These are phyloP conservation scores for Arthrobotrys sphaeroides DNA, from an alignment of 2,329 filamentous ascomycete genomes.

Conservation along the genomic window DNA sequence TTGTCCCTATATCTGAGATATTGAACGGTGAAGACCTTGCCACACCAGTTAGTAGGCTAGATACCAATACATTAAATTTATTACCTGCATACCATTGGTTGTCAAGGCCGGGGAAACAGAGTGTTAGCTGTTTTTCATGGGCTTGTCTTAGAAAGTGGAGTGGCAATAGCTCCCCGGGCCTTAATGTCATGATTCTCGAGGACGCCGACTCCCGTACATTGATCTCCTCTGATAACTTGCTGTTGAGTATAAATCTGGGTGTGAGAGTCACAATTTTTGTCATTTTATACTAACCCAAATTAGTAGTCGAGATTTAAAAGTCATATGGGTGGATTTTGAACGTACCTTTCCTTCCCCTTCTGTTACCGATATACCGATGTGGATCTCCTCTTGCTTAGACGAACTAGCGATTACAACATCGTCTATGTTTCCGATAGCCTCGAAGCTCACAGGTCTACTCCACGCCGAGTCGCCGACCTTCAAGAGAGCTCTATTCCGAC, in stretches of 20 bases:
- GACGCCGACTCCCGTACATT: constrained; percentile 81
- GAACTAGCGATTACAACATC: constrained; percentile 84
- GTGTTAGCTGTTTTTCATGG: constrained; percentile 83
- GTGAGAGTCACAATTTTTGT: constrained; percentile 94
- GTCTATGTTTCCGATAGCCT: constrained; percentile 91
- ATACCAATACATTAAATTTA: neutral
- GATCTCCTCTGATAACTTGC: constrained; percentile 87
- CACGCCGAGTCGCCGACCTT: constrained; percentile 90
- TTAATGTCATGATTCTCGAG: constrained; percentile 81
- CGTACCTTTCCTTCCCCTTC: constrained; percentile 83
- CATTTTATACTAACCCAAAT: constrained; percentile 75
- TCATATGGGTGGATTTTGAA: constrained; percentile 43
- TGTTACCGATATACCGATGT: constrained; percentile 86
- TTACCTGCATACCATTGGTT: constrained; percentile 75
- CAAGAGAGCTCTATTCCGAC: constrained; percentile 86
- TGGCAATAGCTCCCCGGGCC: constrained; percentile 80
- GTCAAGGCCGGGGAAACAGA: constrained; percentile 92
- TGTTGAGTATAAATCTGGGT: constrained; percentile 91
- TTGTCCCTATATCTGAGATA: constrained; percentile 90
- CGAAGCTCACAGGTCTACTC: constrained; percentile 98
- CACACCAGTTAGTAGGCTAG: neutral
- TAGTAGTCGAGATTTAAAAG: neutral
- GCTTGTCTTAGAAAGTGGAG: constrained; percentile 88
- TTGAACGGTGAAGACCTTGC: constrained; percentile 85
- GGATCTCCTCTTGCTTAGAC: constrained; percentile 79